A percentile compares a stretch with the other conserved stretches of the same genome.
Conservation (phyloP, 495 filamentous ascomycete genomes). For the Neurospora sp. region DNA sequence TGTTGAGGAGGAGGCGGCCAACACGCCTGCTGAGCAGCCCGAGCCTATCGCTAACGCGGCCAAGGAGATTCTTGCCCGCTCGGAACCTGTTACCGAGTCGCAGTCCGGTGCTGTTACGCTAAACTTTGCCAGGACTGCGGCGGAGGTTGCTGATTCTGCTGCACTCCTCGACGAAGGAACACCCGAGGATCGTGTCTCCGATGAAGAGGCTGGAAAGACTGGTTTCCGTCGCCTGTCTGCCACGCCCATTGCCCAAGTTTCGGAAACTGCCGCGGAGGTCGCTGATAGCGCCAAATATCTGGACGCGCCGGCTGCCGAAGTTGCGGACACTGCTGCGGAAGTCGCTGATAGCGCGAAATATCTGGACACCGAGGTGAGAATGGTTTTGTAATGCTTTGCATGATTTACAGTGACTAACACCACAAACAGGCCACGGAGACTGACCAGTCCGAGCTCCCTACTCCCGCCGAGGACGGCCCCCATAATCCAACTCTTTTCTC, state of each 20-base stretch:
- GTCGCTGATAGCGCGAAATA: constrained; percentile 35
- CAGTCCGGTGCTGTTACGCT: constrained; percentile 15
- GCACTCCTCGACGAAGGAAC: constrained; percentile 24
- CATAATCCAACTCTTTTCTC: constrained; percentile 33
- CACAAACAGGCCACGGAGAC: background rate
- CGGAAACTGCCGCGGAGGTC: constrained; percentile 26
- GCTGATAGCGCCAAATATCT: background rate
- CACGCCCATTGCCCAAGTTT: constrained; percentile 27
- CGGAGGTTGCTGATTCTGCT: constrained; percentile 34
- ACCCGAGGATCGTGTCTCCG: constrained; percentile 19
- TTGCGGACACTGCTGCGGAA: constrained; percentile 35
- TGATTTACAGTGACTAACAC: background rate
- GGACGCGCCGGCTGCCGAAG: constrained; percentile 21
- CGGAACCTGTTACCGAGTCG: background rate
- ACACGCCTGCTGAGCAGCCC: background rate
- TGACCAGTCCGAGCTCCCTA: background rate
- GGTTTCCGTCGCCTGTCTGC: constrained; percentile 19
- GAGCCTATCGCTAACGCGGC: constrained; percentile 1
- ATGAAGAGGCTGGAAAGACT: constrained; percentile 19
- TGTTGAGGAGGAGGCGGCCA: background rate
- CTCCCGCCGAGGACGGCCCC: constrained; percentile 2
- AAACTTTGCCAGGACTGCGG: constrained; percentile 16
- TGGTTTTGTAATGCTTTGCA: background rate
- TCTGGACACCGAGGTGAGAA: constrained; percentile 9
- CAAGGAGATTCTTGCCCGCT: constrained; percentile 2